These are phyloP conservation scores for Coniochaeta sp. DNA, from an alignment of 2,329 filamentous ascomycete species.

Conservation along the genomic window DNA sequence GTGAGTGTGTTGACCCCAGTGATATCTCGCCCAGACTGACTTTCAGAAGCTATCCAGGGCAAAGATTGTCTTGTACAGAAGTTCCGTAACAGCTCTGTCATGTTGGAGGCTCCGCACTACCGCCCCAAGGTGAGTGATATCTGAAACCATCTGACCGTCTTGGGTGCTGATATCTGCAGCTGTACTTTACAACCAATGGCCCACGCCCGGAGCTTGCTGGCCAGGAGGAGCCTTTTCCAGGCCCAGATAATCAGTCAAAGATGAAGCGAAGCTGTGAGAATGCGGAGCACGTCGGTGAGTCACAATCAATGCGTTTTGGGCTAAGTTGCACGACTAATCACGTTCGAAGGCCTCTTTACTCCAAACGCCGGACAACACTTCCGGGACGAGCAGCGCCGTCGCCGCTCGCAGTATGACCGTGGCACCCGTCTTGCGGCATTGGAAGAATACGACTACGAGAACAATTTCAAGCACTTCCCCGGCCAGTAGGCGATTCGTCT, in stretches of 20 bases:
- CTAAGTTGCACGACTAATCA: not conserved
- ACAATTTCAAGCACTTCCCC: conserved; percentile 14
- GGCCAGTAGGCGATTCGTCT: conserved; percentile 11
- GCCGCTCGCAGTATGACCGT: conserved; percentile 73
- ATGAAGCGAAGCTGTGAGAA: conserved; percentile 84
- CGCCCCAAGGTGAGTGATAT: conserved; percentile 63
- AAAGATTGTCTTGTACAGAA: conserved; percentile 87
- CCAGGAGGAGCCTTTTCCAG: conserved; percentile 67
- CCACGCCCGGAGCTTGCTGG: conserved; percentile 50
- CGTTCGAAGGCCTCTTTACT: conserved; percentile 61
- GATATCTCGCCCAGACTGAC: conserved; percentile 12
- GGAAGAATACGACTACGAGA: conserved; percentile 53
- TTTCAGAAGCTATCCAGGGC: conserved; percentile 70
- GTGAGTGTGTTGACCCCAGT: conserved; percentile 38
- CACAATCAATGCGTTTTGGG: not conserved
- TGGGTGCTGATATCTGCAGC: conserved; percentile 24
- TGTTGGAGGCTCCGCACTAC: conserved; percentile 76
- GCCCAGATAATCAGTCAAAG: conserved; percentile 78
- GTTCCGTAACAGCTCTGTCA: conserved; percentile 94
- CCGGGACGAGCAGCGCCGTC: conserved; percentile 67
- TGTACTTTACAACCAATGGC: conserved; percentile 45
- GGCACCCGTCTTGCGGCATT: conserved; percentile 66
- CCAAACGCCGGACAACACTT: conserved; percentile 69
- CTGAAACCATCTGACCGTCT: not conserved
- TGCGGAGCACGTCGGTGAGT: conserved; percentile 72